Evolutionary conservation across 345 rosid species (phyloP), one percentile per base, ranked within the genome.

Genomic region (Viola odorata): DNA sequence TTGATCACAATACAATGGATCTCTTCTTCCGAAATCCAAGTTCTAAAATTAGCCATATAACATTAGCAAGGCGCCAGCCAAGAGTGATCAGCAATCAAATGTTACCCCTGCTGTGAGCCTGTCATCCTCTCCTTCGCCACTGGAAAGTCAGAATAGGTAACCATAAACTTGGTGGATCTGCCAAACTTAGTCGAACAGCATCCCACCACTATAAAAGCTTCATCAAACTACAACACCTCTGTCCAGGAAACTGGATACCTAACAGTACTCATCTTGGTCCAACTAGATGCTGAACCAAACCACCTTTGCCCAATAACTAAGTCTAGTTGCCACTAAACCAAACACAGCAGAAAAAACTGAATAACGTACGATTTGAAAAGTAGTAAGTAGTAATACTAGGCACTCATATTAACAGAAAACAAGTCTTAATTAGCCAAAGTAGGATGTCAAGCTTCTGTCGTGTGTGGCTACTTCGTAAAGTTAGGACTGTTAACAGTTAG

Each of bases 21-120:
- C 45, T 65, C 52, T 61, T 62, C 69, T 65, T 70, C 66, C 67
- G 32, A 23, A 23, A 76, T 69, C 75, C 74, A 71, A 50, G 73
- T 55, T 65, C 80, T 69, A 68, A 44, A 64, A 81, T 78, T 79
- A 79, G 73, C 69, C 71, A 67, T 65, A 73, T 71, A 62, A 63
- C 69, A 79, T 79, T 64, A 79, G 73, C 62, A 42, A 61, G 63
- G 67, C 48, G 62, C 63, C 69, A 10, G 68, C 38, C 74, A 61
- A 64, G 42, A 62, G 14, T 61, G 67, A 72, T 66, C 66, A 6
- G 68, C 76, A 64, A 45, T 80, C 79, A 60, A 54, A 66, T 62
- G 59, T 73, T 53, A 77, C 51, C 60, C 67, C 68, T 55, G 62
- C 23, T 55, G 62, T 15, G 55, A 62, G 60, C 60, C 60, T 38